Conservation (phyloP, 805 yeast species). For the Wickerhamomyces xylosicus region DNA sequence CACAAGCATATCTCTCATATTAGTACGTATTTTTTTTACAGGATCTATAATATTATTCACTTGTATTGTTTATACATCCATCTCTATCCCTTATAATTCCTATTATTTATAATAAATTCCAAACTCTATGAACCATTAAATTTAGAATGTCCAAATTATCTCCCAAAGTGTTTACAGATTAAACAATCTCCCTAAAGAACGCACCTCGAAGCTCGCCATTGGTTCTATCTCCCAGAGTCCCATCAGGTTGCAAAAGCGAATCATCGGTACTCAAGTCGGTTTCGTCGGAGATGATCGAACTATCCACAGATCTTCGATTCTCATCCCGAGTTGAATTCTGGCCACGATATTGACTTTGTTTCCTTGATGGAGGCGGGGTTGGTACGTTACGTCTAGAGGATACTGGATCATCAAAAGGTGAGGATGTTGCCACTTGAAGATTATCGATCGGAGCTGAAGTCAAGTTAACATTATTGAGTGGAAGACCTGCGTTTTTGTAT, state of each 20-base stretch:
- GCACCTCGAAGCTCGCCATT: too few species aligned
- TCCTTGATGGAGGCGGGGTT: slow-evolving; percentile 15
- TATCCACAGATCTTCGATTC: slow-evolving; percentile 15
- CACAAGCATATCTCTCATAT: too few species aligned
- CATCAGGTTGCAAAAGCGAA: slow-evolving; percentile 8
- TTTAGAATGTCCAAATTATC: too few species aligned
- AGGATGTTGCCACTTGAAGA: slow-evolving; percentile 1
- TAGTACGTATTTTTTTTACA: too few species aligned
- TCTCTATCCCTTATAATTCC: too few species aligned
- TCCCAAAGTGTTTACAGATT: too few species aligned
- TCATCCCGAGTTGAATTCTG: slow-evolving; percentile 11
- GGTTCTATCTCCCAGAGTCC: too few species aligned
- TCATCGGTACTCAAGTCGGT: slow-evolving; percentile 17
- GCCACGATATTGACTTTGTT: slow-evolving; percentile 6
- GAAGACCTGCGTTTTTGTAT: slow-evolving; percentile 13
- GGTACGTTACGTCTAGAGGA: background rate
- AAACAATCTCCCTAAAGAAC: too few species aligned
- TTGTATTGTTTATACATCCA: too few species aligned
- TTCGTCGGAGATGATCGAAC: slow-evolving; percentile 17
- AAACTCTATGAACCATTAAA: too few species aligned
- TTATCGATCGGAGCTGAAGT: slow-evolving; percentile 15
- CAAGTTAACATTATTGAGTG: background rate
- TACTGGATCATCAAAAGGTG: slow-evolving; percentile 4
- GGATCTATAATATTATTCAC: too few species aligned
- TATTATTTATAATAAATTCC: too few species aligned